Evolutionary conservation across 1,284 basidiomycete species (phyloP).

Genomic region (Ustilago shanxiensis): DNA sequence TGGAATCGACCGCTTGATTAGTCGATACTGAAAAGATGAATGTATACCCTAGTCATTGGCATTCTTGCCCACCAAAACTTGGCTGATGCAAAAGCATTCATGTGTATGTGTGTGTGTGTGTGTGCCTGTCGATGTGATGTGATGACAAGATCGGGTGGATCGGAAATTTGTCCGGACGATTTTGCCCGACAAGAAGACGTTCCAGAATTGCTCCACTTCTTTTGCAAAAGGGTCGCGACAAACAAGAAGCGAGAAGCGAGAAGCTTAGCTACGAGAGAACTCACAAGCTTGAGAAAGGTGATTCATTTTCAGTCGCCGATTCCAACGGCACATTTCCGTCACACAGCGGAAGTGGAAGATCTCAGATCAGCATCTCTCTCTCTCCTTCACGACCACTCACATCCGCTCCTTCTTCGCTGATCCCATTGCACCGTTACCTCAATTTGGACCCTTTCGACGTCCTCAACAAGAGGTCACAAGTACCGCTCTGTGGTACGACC

Average conservation of each 20-base stretch:
- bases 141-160: background rate
- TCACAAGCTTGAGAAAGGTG: too few species aligned
- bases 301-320: slow-evolving; percentile 5
- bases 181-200: background rate
- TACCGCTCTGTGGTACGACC: background rate
- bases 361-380: background rate
- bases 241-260: too few species aligned
- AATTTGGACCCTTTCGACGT: slow-evolving; percentile 4
- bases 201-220: slow-evolving; percentile 1
- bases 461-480: background rate
- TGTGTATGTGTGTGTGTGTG: background rate
- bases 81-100: background rate
- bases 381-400: background rate
- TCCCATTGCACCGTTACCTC: too few species aligned
- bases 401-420: background rate
- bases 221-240: slow-evolving; percentile 2
- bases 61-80: too few species aligned
- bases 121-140: background rate
- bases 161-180: background rate
- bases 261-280: slow-evolving; percentile 12
- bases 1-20: slow-evolving; percentile 13
- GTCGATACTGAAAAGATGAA: background rate
- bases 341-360: too few species aligned
- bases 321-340: too few species aligned
- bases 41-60: slow-evolving; percentile 16